Evolutionary conservation across 768 basidiomycete genomes (phyloP).

Genomic region (Leccinum fibrillosum): DNA sequence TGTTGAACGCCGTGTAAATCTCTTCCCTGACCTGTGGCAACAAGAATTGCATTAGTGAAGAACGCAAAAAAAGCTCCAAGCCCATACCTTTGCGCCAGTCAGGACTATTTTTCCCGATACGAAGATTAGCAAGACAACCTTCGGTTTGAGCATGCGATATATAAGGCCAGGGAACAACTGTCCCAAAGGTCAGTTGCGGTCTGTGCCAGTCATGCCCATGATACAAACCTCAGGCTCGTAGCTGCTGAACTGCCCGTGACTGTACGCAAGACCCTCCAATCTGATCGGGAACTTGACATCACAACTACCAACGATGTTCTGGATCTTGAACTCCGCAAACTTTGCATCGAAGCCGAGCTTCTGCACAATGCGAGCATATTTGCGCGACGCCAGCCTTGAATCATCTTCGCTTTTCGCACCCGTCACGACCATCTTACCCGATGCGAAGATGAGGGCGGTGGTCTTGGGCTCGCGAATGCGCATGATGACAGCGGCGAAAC

Average conservation of each 20-base stretch:
- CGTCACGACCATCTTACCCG: conserved; percentile 99
- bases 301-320: conserved; percentile 98
- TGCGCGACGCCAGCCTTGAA: conserved; percentile 92
- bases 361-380: conserved; percentile 99
- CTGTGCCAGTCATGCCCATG: neutral
- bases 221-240: conserved; percentile 91
- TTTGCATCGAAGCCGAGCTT: conserved; percentile 99
- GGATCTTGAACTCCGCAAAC: conserved; percentile 99
- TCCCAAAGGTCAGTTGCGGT: neutral
- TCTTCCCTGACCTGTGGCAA: conserved; percentile 86
- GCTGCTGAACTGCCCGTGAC: conserved; percentile 96
- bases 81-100: conserved; percentile 93
- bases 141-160: conserved; percentile 99
- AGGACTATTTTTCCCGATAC: conserved; percentile 99
- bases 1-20: conserved; percentile 99
- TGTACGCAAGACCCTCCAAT: conserved; percentile 94
- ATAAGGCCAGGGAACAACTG: conserved; percentile 98
- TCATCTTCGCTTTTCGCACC: conserved; percentile 99
- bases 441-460: conserved; percentile 98
- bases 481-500: conserved; percentile 99
- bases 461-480: conserved; percentile 99
- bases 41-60: conserved; percentile 44
- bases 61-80: neutral
- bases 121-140: conserved; percentile 97
- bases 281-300: conserved; percentile 99